A percentile compares a stretch with the other conserved stretches of the same genome.
These are phyloP conservation scores for Fremontodendron californicum DNA, from an alignment of 345 rosid genomes.

Conservation along the genomic window DNA sequence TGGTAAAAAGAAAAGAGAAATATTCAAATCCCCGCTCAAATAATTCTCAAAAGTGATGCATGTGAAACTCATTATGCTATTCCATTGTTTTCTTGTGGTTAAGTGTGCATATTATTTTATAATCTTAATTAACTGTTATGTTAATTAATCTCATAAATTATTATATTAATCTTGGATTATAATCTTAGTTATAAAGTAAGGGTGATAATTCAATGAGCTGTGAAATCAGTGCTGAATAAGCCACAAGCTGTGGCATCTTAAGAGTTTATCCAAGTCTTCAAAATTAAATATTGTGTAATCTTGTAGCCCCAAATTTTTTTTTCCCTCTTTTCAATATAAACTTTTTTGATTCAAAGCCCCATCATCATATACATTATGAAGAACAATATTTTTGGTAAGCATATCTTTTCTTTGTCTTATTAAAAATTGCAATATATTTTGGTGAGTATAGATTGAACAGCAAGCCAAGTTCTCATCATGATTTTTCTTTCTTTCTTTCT, in stretches of 20 bases:
- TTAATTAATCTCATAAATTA: background rate
- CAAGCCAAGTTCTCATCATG: conserved; percentile 9
- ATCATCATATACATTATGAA: background rate
- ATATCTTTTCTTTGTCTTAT: conserved; percentile 1
- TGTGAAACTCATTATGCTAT: conserved; percentile 54
- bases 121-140: background rate
- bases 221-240: background rate
- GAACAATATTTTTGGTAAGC: background rate
- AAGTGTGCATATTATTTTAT: conserved; percentile 12
- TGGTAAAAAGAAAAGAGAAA: too few species aligned
- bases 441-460: background rate
- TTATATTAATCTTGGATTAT: background rate
- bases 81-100: conserved; percentile 49
- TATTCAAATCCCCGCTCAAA: conserved; percentile 35
- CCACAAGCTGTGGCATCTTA: background rate
- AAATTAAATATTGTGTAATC: background rate
- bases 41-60: conserved; percentile 37
- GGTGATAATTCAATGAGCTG: conserved; percentile 17
- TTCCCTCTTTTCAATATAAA: background rate
- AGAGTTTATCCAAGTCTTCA: background rate
- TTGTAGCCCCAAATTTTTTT: background rate
- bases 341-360: background rate
- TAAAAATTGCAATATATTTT: background rate
- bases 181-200: conserved; percentile 27
- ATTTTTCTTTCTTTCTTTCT: background rate